Evolutionary conservation across 2,329 filamentous ascomycete genomes (phyloP).

Genomic region (Fusarium bactridioides): DNA sequence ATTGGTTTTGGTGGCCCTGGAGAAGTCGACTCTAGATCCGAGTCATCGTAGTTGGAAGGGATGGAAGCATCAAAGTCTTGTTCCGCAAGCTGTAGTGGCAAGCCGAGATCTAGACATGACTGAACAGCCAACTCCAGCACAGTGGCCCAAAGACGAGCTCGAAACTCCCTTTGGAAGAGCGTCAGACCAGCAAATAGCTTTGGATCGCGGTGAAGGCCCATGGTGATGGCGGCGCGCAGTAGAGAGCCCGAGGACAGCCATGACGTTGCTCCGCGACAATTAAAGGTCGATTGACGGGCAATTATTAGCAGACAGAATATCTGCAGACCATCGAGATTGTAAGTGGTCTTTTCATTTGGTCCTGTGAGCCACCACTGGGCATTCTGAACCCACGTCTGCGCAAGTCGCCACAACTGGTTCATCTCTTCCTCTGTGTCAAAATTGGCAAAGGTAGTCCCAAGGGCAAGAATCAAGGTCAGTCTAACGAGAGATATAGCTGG

Average conservation of each 20-base stretch:
- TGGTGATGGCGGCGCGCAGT: constrained; percentile 38
- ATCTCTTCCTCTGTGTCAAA: constrained; percentile 22
- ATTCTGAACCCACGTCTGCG: constrained; percentile 40
- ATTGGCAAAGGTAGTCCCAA: constrained; percentile 36
- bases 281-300: constrained; percentile 39
- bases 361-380: constrained; percentile 41
- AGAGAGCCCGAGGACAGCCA: constrained; percentile 40
- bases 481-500: constrained; percentile 34
- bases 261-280: constrained; percentile 38
- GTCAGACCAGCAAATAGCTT: constrained; percentile 31
- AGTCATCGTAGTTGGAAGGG: constrained; percentile 38
- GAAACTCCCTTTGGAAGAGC: constrained; percentile 31
- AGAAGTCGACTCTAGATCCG: constrained; percentile 23
- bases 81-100: constrained; percentile 31
- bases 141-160: constrained; percentile 37
- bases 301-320: constrained; percentile 37
- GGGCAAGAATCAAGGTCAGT: constrained; percentile 31
- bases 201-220: constrained; percentile 39
- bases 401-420: constrained; percentile 20
- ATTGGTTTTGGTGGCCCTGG: not conserved
- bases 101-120: constrained; percentile 35
- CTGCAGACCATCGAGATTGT: constrained; percentile 38
- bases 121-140: constrained; percentile 36
- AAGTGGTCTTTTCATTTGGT: constrained; percentile 37
- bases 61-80: constrained; percentile 29